Base-by-base conservation (phyloP, 208 protist species). In the Acanthamoeba triangularis region DNA sequence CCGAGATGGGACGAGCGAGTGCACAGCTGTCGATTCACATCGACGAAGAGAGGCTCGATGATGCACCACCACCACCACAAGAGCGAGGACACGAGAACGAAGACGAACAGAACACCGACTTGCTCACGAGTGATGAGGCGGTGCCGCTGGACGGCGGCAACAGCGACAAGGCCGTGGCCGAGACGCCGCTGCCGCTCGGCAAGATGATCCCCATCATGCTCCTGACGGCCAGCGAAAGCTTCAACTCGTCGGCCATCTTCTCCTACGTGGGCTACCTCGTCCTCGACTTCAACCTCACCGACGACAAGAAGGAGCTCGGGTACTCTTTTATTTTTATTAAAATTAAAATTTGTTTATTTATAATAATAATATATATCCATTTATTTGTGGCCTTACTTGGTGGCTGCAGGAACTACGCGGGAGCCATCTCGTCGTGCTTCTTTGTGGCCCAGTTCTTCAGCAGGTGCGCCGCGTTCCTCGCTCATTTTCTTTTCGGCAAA, bases 181-280 rank as follows among this genome's bases (percentile, higher is more conserved):
- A 74, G 37, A 92, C 85, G 33, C 85, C 85, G 7, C 85, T 92
- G 56, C 85, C 85, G 13, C 16, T 92, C n/a, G 63, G 41, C 59
- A 92, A 92, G 59, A 67, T 92, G 85, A 35, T 92, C n/a, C 59
- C 63, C 63, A 92, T 92, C 85, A 92, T 92, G 85, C 54, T 74
- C 35, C 59, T 92, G 18, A 67, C 59, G 14, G 33, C 41, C 3
- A 76, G 56, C n/a, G 85, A 92, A 49, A 74, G 59, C 61, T 67
- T 92, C 54, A 76, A 67, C 85, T 87, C 78, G 47, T 87, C 78
- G 2, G 78, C 78, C 78, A 59, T 92, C 35, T 92, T 92, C 35
- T 47, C 85, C 59, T 92, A 92, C 85, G 85, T 92, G n/a, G 85
- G 59, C 59, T 92, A 76, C 85, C n/a, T 92, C 23, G 85, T 92